Evolutionary conservation across 1,139 yeast species (phyloP).

Genomic region (Saccharomyces hybrid): DNA sequence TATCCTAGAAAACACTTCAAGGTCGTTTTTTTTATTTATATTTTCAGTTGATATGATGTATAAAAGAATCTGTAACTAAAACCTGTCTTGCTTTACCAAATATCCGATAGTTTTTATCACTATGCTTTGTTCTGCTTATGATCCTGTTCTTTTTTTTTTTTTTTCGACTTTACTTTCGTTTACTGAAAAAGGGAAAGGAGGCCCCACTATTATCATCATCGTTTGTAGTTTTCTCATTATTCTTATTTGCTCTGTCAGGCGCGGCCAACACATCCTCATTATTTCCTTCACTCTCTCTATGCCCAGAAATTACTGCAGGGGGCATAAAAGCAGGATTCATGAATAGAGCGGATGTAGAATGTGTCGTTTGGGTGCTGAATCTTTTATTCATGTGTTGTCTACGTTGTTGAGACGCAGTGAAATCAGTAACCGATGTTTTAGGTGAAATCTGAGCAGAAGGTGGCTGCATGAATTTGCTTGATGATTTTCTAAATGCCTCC

Average conservation of each 20-base stretch:
- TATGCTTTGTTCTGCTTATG: background rate
- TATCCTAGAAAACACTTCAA: no score
- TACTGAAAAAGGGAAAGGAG: background rate
- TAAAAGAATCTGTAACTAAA: background rate
- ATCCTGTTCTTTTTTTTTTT: no score
- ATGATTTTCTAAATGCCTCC: slow-evolving; percentile 1
- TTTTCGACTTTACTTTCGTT: background rate
- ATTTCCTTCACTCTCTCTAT: background rate
- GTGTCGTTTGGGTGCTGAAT: slow-evolving; percentile 4
- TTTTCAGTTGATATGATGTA: no score
- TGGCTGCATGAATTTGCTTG: background rate
- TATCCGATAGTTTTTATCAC: background rate
- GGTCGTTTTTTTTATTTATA: no score
- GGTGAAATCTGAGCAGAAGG: background rate
- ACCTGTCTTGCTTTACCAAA: background rate
- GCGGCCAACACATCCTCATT: background rate
- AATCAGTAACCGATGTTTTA: slow-evolving; percentile 1
- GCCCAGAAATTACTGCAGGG: background rate
- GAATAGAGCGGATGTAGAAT: background rate
- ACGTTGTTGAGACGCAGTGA: background rate
- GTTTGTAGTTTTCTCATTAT: background rate
- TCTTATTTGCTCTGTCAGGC: background rate
- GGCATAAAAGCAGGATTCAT: slow-evolving; percentile 6
- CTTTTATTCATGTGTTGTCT: slow-evolving; percentile 1
- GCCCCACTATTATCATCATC: background rate